Conservation (phyloP, 2,329 filamentous ascomycete species). For the Ustilaginoidea virens region DNA sequence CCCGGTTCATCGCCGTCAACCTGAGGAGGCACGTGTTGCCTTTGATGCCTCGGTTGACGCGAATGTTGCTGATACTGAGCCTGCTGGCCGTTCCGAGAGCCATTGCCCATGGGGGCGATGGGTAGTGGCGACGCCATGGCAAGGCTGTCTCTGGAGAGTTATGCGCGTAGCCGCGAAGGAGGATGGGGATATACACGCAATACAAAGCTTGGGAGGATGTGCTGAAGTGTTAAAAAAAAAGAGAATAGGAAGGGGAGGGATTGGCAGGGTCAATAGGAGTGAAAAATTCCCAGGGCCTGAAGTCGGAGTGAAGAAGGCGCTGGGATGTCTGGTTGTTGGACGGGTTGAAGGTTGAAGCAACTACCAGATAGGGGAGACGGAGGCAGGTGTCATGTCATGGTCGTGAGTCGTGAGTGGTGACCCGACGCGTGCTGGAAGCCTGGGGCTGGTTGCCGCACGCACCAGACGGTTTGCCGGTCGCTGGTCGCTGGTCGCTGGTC, state of each 20-base stretch:
- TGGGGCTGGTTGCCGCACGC: too few relatives aligned
- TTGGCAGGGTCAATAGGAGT: too few relatives aligned
- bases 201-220: neutral
- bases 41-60: conserved; percentile 2
- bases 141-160: conserved; percentile 2
- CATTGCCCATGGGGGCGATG: conserved; percentile 11
- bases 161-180: neutral
- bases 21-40: conserved; percentile 14
- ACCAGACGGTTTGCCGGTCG: too few relatives aligned
- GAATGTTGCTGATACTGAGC: conserved; percentile 4
- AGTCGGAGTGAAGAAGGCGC: too few relatives aligned
- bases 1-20: conserved; percentile 27
- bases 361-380: too few relatives aligned
- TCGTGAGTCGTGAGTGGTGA: too few relatives aligned
- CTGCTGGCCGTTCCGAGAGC: conserved; percentile 3
- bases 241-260: neutral
- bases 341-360: too few relatives aligned
- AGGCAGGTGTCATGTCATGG: too few relatives aligned
- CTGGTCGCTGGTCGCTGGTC: too few relatives aligned
- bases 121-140: conserved; percentile 26
- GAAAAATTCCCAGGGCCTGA: too few relatives aligned
- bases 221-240: neutral
- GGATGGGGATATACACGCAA: neutral
- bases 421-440: too few relatives aligned
- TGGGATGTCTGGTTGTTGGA: too few relatives aligned